These are phyloP conservation scores for Diaporthe capsici DNA, from an alignment of 2,329 filamentous ascomycete species.

Conservation along the genomic window DNA sequence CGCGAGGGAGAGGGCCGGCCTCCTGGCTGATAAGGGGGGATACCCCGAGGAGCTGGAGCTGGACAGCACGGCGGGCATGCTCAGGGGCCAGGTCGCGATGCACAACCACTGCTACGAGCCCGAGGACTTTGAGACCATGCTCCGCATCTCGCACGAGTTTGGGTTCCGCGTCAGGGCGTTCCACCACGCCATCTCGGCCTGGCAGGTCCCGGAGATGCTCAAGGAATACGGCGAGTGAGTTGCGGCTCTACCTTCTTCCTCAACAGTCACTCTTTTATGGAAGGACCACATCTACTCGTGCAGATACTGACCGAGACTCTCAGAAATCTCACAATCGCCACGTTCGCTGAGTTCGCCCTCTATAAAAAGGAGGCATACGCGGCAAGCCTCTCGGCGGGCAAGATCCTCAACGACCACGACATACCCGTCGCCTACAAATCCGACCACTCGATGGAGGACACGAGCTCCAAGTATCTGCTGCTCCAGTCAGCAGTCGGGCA, in stretches of 20 bases:
- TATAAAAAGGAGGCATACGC: constrained; percentile 60
- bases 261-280: neutral
- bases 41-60: constrained; percentile 55
- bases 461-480: constrained; percentile 58
- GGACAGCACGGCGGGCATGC: constrained; percentile 56
- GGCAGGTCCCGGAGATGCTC: constrained; percentile 57
- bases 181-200: constrained; percentile 57
- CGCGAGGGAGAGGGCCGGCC: constrained; percentile 43
- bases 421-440: constrained; percentile 61
- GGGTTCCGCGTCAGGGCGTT: constrained; percentile 57
- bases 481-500: constrained; percentile 58
- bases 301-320: neutral
- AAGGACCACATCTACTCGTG: neutral
- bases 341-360: constrained; percentile 57
- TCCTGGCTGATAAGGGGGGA: constrained; percentile 42
- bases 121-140: constrained; percentile 59
- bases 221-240: constrained; percentile 55
- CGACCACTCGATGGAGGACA: constrained; percentile 52
- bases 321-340: constrained; percentile 58
- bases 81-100: constrained; percentile 57
- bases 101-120: constrained; percentile 62
- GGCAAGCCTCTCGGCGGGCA: constrained; percentile 56
- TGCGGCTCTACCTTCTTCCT: neutral
- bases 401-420: constrained; percentile 56
- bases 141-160: constrained; percentile 58